A percentile compares a stretch with the other conserved stretches of the same genome.
Evolutionary conservation across 2,329 filamentous ascomycete species (phyloP).

Genomic region (Aspergillus sp.): DNA sequence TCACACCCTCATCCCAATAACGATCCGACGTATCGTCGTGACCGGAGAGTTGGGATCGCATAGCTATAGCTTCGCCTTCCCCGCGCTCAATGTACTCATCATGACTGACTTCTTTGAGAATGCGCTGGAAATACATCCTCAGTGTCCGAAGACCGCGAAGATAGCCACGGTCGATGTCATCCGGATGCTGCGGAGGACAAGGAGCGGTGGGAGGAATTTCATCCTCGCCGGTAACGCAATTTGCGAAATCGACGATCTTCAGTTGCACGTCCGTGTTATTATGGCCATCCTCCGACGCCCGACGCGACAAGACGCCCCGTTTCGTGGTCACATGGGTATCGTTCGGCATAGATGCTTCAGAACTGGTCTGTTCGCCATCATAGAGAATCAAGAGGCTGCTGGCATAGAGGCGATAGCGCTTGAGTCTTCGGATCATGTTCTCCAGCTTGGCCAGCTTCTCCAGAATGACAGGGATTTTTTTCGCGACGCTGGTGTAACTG

Average conservation of each 20-base stretch:
- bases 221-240: slow-evolving; percentile 89
- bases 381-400: slow-evolving; percentile 94
- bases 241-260: slow-evolving; percentile 98
- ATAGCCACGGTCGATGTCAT: slow-evolving; percentile 83
- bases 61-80: slow-evolving; percentile 40
- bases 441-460: slow-evolving; percentile 82
- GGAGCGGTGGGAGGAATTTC: slow-evolving; percentile 52
- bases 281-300: slow-evolving; percentile 33
- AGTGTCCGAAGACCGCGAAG: slow-evolving; percentile 78
- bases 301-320: slow-evolving; percentile 33
- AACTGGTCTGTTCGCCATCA: slow-evolving; percentile 63
- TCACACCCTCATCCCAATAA: slow-evolving; percentile 41
- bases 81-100: slow-evolving; percentile 44
- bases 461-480: slow-evolving; percentile 84
- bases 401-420: slow-evolving; percentile 91
- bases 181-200: slow-evolving; percentile 78
- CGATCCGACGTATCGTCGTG: slow-evolving; percentile 29
- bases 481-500: slow-evolving; percentile 72
- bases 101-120: slow-evolving; percentile 70
- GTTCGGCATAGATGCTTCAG: slow-evolving; percentile 18
- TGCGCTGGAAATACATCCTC: slow-evolving; percentile 79
- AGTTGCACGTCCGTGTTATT: slow-evolving; percentile 60
- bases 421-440: slow-evolving; percentile 72
- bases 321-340: slow-evolving; percentile 23
- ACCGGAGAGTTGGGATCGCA: slow-evolving; percentile 31